Conservation (phyloP, 2,329 filamentous ascomycete species). For the Hymenoscyphus linearis region DNA sequence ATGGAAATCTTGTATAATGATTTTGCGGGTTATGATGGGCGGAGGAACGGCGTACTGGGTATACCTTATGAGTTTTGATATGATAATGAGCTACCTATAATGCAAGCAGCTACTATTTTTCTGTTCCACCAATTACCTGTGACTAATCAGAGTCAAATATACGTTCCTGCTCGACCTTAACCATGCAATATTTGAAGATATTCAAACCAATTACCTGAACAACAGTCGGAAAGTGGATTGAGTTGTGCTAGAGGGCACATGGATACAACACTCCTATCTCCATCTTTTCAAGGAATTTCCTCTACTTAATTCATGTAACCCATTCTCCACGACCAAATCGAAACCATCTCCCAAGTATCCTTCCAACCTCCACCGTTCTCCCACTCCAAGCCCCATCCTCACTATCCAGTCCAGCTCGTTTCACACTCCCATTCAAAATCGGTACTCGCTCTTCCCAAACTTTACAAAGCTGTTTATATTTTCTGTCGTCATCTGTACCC, state of each 20-base stretch:
- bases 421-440: slow-evolving; percentile 53
- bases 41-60: slow-evolving; percentile 27
- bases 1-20: slow-evolving; percentile 10
- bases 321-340: slow-evolving; percentile 40
- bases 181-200: too few species aligned
- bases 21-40: slow-evolving; percentile 5
- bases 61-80: slow-evolving; percentile 29
- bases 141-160: too few species aligned
- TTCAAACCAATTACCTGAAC: too few species aligned
- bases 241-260: too few species aligned
- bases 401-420: slow-evolving; percentile 36
- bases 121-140: too few species aligned
- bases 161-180: too few species aligned
- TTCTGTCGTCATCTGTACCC: slow-evolving; percentile 5
- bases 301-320: slow-evolving; percentile 13
- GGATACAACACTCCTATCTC: too few species aligned
- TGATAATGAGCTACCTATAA: slow-evolving; percentile 24
- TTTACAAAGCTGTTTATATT: slow-evolving; percentile 25
- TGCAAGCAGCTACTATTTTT: background rate
- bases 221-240: too few species aligned
- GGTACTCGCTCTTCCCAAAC: slow-evolving; percentile 50
- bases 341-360: slow-evolving; percentile 63
- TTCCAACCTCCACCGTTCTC: slow-evolving; percentile 51
- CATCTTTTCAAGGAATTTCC: background rate
- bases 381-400: slow-evolving; percentile 52